A percentile compares a stretch with the other conserved stretches of the same genome.
Conservation (phyloP, 768 basidiomycete species). For the Hortiboletus campestris region DNA sequence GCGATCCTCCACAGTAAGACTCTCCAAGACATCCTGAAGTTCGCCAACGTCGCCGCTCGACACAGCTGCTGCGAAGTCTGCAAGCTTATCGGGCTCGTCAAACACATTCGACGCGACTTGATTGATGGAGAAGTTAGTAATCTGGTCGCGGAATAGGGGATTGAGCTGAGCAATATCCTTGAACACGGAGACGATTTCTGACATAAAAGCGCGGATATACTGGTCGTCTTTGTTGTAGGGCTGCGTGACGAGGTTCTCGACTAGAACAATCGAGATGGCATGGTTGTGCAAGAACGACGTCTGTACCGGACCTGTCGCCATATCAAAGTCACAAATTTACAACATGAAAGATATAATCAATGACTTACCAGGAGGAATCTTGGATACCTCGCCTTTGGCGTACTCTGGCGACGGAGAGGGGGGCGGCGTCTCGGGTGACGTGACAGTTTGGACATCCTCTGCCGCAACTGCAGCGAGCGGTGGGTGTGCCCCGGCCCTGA, state of each 20-base stretch:
- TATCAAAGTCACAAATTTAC: background rate
- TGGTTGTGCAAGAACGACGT: conserved; percentile 83
- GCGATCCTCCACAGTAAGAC: conserved; percentile 80
- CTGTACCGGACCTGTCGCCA: conserved; percentile 57
- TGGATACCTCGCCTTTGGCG: conserved; percentile 22
- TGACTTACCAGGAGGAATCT: conserved; percentile 23
- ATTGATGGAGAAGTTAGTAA: conserved; percentile 93
- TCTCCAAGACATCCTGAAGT: conserved; percentile 91
- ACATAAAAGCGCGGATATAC: conserved; percentile 93
- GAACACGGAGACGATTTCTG: conserved; percentile 95
- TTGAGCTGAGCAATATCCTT: conserved; percentile 98
- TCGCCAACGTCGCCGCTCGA: conserved; percentile 91
- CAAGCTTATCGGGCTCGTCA: conserved; percentile 95
- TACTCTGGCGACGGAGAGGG: conserved; percentile 25
- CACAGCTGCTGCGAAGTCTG: conserved; percentile 96
- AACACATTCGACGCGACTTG: conserved; percentile 92
- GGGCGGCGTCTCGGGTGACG: conserved; percentile 44
- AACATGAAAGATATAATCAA: too few species aligned
- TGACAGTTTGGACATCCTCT: conserved; percentile 42
- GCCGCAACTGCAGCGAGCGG: conserved; percentile 36
- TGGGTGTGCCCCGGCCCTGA: conserved; percentile 57
- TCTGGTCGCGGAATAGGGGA: conserved; percentile 97
- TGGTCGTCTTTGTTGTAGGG: conserved; percentile 92
- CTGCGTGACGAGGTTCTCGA: conserved; percentile 77
- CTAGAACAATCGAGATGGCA: conserved; percentile 83